Conservation (phyloP, 1,284 basidiomycete genomes). For the Trametes sp. region DNA sequence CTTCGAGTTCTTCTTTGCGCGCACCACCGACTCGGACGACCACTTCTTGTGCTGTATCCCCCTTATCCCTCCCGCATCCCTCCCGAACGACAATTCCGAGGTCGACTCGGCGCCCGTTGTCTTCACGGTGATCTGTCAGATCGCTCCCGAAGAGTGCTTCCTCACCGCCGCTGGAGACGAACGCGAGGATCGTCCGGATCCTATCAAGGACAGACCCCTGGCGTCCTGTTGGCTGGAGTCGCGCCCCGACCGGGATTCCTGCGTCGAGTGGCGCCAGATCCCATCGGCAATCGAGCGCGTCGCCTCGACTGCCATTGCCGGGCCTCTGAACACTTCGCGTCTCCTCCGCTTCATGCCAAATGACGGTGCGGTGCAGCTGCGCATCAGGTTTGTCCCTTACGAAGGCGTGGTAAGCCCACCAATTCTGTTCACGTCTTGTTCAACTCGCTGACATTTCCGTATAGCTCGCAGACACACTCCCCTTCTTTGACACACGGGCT, state of each 20-base stretch:
- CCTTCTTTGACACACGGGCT: not conserved
- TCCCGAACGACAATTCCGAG: not conserved
- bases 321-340: not conserved
- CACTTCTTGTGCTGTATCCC: not conserved
- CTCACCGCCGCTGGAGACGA: not conserved
- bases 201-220: not conserved
- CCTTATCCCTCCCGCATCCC: not conserved
- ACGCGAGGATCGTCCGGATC: not conserved
- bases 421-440: too few species aligned
- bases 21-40: not conserved
- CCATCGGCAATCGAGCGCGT: not conserved
- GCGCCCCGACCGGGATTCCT: not conserved
- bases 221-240: slow-evolving; percentile 7
- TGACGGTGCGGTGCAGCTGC: not conserved
- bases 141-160: not conserved
- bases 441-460: not conserved
- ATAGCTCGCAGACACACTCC: not conserved
- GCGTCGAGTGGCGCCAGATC: slow-evolving; percentile 2
- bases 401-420: slow-evolving; percentile 1
- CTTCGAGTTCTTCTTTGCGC: not conserved
- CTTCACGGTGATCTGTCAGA: not conserved
- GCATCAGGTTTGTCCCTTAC: not conserved
- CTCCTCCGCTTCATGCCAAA: not conserved
- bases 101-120: not conserved
- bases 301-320: not conserved